Evolutionary conservation across 1,284 basidiomycete species (phyloP).

Genomic region (Cutaneotrichosporon dermatis): DNA sequence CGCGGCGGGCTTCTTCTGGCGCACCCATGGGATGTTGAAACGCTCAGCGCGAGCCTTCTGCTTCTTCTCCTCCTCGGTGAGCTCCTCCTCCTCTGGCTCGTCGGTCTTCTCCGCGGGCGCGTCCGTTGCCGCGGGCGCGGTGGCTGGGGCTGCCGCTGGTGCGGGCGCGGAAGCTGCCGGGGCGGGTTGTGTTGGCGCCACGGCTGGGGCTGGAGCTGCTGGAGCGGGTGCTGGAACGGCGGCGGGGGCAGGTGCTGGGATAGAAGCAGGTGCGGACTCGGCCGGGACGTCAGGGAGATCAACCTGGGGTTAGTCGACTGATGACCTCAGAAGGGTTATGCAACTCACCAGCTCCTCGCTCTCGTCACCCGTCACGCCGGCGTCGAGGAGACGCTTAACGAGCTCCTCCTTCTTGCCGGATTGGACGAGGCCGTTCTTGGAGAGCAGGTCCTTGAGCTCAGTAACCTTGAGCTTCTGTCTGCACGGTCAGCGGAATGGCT

Average conservation of each 20-base stretch:
- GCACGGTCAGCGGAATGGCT: conserved; percentile 7
- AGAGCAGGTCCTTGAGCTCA: conserved; percentile 49
- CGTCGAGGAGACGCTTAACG: conserved; percentile 46
- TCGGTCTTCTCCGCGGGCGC: conserved; percentile 1
- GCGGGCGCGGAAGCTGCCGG: neutral
- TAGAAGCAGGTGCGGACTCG: neutral
- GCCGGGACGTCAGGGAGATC: conserved; percentile 8
- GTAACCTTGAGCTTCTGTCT: conserved; percentile 50
- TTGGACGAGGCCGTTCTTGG: conserved; percentile 36
- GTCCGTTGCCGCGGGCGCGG: neutral
- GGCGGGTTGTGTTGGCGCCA: neutral
- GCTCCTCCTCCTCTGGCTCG: conserved; percentile 8
- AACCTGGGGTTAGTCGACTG: neutral
- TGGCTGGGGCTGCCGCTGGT: neutral
- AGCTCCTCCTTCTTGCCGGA: conserved; percentile 50
- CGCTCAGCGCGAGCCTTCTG: conserved; percentile 45
- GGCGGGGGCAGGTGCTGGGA: neutral
- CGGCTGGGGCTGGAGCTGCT: neutral
- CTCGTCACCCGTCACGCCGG: conserved; percentile 27
- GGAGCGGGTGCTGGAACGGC: neutral
- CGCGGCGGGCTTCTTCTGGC: conserved; percentile 15
- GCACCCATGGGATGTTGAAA: conserved; percentile 45
- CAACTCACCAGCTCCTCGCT: conserved; percentile 25
- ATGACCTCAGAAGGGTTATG: too few relatives aligned
- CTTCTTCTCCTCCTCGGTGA: conserved; percentile 44